Percentiles rank a stretch among this genome's conserved stretches.
Evolutionary conservation across 495 filamentous ascomycete genomes (phyloP).

Genomic region (Neurospora sp.): DNA sequence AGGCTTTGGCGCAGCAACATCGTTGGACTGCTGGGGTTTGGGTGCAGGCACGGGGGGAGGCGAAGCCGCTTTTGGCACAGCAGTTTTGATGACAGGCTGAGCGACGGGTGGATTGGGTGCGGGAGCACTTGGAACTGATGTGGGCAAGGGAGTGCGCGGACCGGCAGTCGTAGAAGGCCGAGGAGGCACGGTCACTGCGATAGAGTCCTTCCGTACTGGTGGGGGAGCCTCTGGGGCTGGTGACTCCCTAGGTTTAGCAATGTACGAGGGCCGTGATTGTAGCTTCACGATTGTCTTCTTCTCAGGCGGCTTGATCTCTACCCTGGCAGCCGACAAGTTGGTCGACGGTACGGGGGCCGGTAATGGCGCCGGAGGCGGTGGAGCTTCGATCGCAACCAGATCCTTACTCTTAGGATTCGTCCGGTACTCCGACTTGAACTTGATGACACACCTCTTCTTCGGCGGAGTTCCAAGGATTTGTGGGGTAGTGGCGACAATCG

Average conservation of each 20-base stretch:
- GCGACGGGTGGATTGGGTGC: conserved; percentile 18
- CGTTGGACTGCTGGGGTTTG: neutral
- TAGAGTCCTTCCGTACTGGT: conserved; percentile 18
- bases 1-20: neutral
- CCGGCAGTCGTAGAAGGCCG: conserved; percentile 2
- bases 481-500: neutral
- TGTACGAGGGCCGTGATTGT: neutral
- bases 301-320: conserved; percentile 19
- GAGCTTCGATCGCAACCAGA: neutral
- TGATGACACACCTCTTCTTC: conserved; percentile 20
- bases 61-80: conserved; percentile 4
- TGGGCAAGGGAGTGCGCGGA: neutral
- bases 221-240: conserved; percentile 6
- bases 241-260: neutral
- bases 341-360: conserved; percentile 3
- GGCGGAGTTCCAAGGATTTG: neutral
- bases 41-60: neutral
- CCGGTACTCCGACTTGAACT: conserved; percentile 23
- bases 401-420: conserved; percentile 20
- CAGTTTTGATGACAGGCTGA: conserved; percentile 8
- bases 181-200: conserved; percentile 12
- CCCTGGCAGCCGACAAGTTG: neutral
- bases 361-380: conserved; percentile 6
- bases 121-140: neutral
- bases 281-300: conserved; percentile 17